phyloP scores from a whole-genome alignment of 2,329 filamentous ascomycete genomes.

The Ophiocordyceps sinensis region DNA sequence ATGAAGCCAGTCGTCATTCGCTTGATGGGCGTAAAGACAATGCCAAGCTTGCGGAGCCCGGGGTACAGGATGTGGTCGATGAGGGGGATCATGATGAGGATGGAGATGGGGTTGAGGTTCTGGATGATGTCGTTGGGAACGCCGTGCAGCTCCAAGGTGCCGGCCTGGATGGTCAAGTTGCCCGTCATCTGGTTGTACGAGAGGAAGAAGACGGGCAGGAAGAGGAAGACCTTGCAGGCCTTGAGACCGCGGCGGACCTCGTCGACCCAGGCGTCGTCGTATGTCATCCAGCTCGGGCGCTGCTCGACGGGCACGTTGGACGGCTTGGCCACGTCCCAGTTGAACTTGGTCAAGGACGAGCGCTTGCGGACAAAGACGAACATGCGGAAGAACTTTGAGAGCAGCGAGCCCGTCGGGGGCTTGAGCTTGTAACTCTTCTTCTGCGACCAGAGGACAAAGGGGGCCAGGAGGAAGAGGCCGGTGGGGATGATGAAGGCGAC shows the following conservation, averaged over 20 bases:
- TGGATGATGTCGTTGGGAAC: conserved; percentile 66
- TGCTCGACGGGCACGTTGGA: conserved; percentile 38
- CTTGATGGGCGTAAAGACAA: conserved; percentile 62
- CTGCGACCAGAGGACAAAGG: conserved; percentile 44
- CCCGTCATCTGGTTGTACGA: conserved; percentile 46
- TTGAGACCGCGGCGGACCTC: conserved; percentile 57
- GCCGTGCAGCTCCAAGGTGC: conserved; percentile 51
- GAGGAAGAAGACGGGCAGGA: conserved; percentile 50
- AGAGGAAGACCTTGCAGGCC: conserved; percentile 58
- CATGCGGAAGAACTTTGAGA: conserved; percentile 32
- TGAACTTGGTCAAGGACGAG: conserved; percentile 46
- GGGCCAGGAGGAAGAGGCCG: conserved; percentile 46
- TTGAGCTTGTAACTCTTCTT: conserved; percentile 38
- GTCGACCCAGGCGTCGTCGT: conserved; percentile 73
- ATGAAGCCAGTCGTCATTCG: conserved; percentile 59
- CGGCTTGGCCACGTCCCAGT: conserved; percentile 59
- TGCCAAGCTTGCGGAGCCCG: conserved; percentile 42
- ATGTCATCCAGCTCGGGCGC: conserved; percentile 63
- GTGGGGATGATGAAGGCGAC: conserved; percentile 56
- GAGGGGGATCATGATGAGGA: conserved; percentile 62
- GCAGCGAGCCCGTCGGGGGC: conserved; percentile 58
- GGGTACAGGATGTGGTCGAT: conserved; percentile 59
- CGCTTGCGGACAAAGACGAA: conserved; percentile 47
- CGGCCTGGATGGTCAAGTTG: conserved; percentile 49
- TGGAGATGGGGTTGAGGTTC: conserved; percentile 61